phyloP scores from a whole-genome alignment of 768 basidiomycete species.

The Mycena metata region DNA sequence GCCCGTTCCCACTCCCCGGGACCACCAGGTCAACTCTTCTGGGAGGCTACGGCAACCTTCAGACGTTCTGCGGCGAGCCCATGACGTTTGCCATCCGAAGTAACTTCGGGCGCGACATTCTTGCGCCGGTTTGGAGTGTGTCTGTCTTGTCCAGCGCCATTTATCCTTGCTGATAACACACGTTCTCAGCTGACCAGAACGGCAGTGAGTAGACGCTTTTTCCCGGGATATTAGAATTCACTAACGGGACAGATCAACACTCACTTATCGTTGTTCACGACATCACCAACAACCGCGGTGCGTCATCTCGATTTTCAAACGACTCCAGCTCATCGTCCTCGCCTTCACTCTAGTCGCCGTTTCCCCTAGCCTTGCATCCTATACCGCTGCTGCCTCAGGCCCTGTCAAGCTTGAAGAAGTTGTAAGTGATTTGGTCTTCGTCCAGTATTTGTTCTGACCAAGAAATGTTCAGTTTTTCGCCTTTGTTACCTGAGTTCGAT shows the following conservation, averaged over 20 bases:
- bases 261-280: constrained; percentile 20
- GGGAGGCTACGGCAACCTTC: constrained; percentile 17
- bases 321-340: too few species aligned
- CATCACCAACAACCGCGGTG: constrained; percentile 21
- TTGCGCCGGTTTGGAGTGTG: constrained; percentile 20
- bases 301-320: constrained; percentile 6
- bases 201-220: constrained; percentile 15
- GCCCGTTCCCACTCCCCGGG: constrained; percentile 11
- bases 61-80: constrained; percentile 15
- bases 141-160: constrained; percentile 5
- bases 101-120: constrained; percentile 7
- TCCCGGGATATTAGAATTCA: not conserved
- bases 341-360: constrained; percentile 12
- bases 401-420: constrained; percentile 13
- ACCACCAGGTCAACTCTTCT: constrained; percentile 15
- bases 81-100: constrained; percentile 20
- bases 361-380: constrained; percentile 11
- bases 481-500: constrained; percentile 2
- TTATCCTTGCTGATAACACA: constrained; percentile 3
- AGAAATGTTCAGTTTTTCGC: constrained; percentile 15
- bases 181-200: constrained; percentile 14
- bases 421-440: constrained; percentile 1
- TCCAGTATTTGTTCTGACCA: constrained; percentile 10
- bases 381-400: constrained; percentile 9
- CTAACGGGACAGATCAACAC: constrained; percentile 7